These are phyloP conservation scores for Lanmaoa rubissima DNA, from an alignment of 768 basidiomycete genomes.

Conservation along the genomic window DNA sequence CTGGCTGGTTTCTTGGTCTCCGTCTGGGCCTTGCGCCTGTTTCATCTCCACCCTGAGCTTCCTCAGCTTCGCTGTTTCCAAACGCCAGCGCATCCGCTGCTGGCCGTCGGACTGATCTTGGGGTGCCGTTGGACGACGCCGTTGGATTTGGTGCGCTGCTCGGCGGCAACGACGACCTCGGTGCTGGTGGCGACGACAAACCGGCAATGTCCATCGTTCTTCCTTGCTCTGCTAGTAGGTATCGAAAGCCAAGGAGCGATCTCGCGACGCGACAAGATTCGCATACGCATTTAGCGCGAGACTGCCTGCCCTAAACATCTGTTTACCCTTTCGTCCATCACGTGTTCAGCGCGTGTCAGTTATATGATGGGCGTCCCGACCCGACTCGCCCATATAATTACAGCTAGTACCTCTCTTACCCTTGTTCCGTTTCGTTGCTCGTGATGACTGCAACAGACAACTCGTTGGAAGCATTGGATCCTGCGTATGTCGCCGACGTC, in stretches of 20 bases:
- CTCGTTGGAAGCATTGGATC: conserved; percentile 63
- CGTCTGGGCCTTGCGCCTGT: conserved; percentile 45
- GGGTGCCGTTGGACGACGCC: conserved; percentile 36
- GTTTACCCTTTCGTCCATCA: not conserved
- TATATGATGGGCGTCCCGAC: not conserved
- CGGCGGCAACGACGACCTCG: conserved; percentile 51
- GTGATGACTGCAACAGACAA: conserved; percentile 22
- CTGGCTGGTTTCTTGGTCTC: conserved; percentile 40
- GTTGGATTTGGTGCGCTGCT: conserved; percentile 46
- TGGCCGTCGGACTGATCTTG: conserved; percentile 36
- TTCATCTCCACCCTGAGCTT: conserved; percentile 39
- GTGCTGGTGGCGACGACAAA: conserved; percentile 55
- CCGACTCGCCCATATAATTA: not conserved
- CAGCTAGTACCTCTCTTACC: not conserved
- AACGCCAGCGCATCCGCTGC: conserved; percentile 54
- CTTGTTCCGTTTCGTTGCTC: not conserved
- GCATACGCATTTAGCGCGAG: conserved; percentile 38
- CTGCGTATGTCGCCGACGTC: conserved; percentile 57
- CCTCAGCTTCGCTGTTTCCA: conserved; percentile 49
- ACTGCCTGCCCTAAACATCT: conserved; percentile 41
- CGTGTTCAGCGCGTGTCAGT: conserved; percentile 16
- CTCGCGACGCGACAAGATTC: conserved; percentile 25
- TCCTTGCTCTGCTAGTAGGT: conserved; percentile 5
- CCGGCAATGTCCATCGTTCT: conserved; percentile 53
- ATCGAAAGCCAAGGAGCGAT: conserved; percentile 8